These are phyloP conservation scores for Thalassia testudinum DNA, from an alignment of 116 monocot genomes.

Conservation along the genomic window DNA sequence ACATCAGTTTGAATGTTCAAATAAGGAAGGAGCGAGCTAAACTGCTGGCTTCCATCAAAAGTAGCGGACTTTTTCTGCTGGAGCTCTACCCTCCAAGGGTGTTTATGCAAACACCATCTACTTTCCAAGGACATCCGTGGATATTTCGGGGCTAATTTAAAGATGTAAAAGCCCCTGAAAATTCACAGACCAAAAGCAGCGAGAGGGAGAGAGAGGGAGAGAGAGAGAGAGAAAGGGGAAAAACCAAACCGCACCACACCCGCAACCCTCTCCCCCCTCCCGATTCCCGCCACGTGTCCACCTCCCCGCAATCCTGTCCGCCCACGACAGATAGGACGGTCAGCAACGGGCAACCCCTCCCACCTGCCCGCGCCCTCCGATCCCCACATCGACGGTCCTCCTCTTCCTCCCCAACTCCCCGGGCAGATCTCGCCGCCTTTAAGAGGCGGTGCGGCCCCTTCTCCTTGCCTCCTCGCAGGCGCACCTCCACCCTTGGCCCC, in stretches of 20 bases:
- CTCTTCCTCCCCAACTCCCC: slow-evolving; percentile 5
- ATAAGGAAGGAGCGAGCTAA: too few relatives aligned
- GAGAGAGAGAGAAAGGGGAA: neutral
- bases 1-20: too few relatives aligned
- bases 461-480: slow-evolving; percentile 2
- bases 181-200: too few relatives aligned
- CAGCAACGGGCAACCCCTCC: slow-evolving; percentile 1
- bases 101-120: too few relatives aligned
- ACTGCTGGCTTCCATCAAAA: too few relatives aligned
- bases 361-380: slow-evolving; percentile 13
- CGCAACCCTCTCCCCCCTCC: neutral
- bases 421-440: slow-evolving; percentile 47
- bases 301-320: slow-evolving; percentile 14
- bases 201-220: neutral
- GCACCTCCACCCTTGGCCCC: neutral
- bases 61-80: too few relatives aligned
- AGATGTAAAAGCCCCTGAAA: too few relatives aligned
- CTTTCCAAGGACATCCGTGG: too few relatives aligned
- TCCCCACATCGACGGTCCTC: slow-evolving; percentile 14
- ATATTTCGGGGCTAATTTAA: too few relatives aligned
- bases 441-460: slow-evolving; percentile 19
- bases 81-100: too few relatives aligned
- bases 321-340: slow-evolving; percentile 41
- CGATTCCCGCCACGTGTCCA: slow-evolving; percentile 36
- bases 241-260: neutral